phyloP scores from a whole-genome alignment of 495 filamentous ascomycete species.

The Elaphomyces granulatus region DNA sequence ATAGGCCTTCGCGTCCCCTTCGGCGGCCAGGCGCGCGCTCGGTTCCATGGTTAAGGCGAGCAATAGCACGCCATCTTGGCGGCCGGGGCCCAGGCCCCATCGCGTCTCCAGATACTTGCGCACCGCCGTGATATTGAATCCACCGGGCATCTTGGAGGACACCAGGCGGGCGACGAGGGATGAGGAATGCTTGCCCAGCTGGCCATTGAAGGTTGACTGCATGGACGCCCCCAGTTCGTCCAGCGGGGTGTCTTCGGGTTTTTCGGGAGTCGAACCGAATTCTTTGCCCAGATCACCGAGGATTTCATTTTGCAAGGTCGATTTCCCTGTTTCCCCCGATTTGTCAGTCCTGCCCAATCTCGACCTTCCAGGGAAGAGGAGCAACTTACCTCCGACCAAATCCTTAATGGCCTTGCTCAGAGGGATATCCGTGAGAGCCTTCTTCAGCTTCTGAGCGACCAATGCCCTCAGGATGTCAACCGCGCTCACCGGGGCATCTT shows the following conservation, averaged over 20 bases:
- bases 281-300: conserved; percentile 93
- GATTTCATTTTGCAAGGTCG: conserved; percentile 94
- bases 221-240: conserved; percentile 92
- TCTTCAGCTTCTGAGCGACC: conserved; percentile 98
- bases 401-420: conserved; percentile 97
- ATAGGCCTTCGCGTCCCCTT: conserved; percentile 81
- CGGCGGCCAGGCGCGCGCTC: conserved; percentile 68
- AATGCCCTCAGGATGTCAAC: conserved; percentile 80
- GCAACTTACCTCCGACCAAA: conserved; percentile 80
- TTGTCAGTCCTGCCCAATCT: no score
- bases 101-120: conserved; percentile 88
- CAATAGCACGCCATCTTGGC: conserved; percentile 83
- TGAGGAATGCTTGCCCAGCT: conserved; percentile 91
- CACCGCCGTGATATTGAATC: conserved; percentile 93
- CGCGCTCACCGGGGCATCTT: conserved; percentile 74
- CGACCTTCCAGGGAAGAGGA: background rate
- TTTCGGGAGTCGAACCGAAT: conserved; percentile 95
- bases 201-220: conserved; percentile 95
- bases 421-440: conserved; percentile 75
- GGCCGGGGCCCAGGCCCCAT: conserved; percentile 76
- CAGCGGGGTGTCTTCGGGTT: conserved; percentile 92
- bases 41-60: conserved; percentile 90
- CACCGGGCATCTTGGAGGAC: conserved; percentile 98
- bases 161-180: conserved; percentile 88
- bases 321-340: conserved; percentile 58